Conservation (phyloP, 2,329 filamentous ascomycete species). For the Beauveria sp. region DNA sequence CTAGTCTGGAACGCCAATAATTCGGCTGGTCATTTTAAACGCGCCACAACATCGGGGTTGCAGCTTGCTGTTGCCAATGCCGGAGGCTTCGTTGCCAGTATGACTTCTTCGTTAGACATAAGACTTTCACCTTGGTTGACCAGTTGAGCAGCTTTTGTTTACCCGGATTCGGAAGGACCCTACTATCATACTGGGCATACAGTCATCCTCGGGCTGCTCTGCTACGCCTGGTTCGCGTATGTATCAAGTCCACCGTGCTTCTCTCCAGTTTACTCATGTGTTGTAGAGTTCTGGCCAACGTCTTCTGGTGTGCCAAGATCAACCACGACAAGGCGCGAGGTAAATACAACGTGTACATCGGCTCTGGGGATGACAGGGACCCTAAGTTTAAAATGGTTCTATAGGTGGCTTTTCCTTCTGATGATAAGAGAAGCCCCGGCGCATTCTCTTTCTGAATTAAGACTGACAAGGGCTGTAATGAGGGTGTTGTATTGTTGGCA, state of each 20-base stretch:
- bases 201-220: constrained; percentile 50
- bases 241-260: constrained; percentile 20
- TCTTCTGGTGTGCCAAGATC: constrained; percentile 55
- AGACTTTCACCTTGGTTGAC: neutral
- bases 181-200: constrained; percentile 54
- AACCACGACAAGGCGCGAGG: constrained; percentile 55
- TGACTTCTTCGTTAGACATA: constrained; percentile 12
- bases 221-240: constrained; percentile 57
- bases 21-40: constrained; percentile 61
- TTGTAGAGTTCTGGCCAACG: constrained; percentile 49
- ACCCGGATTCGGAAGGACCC: constrained; percentile 48
- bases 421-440: neutral
- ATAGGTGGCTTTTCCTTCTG: constrained; percentile 22
- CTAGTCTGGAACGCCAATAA: constrained; percentile 63
- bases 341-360: constrained; percentile 49
- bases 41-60: constrained; percentile 57
- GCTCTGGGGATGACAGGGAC: constrained; percentile 55
- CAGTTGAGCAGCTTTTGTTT: constrained; percentile 44
- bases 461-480: too few relatives aligned
- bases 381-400: constrained; percentile 54
- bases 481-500: too few relatives aligned
- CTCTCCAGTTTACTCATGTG: neutral
- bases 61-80: constrained; percentile 61
- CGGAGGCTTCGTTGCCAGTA: constrained; percentile 57
- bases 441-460: too few relatives aligned